Percentiles rank a stretch among this genome's conserved stretches.
phyloP scores from a whole-genome alignment of 2,329 filamentous ascomycete species.

The Blastomyces silverae region DNA sequence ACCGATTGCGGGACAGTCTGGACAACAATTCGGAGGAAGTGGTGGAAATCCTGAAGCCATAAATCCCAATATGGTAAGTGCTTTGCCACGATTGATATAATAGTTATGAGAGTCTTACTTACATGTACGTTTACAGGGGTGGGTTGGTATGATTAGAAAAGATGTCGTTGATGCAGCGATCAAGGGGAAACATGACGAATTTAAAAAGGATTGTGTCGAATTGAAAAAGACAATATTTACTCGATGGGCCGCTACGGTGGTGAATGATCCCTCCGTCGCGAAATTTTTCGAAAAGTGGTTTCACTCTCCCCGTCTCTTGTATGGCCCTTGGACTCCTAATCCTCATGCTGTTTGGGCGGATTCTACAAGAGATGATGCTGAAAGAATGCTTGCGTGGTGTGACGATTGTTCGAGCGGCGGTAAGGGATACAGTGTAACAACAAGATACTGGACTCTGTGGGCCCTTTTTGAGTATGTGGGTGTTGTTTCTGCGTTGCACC shows the following conservation, averaged over 20 bases:
- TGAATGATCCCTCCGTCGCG: not conserved
- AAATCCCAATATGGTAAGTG: not conserved
- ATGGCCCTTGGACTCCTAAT: not conserved
- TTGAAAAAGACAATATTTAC: not conserved
- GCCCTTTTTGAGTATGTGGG: not conserved
- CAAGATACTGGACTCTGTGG: not conserved
- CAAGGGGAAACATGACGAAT: slow-evolving; percentile 1
- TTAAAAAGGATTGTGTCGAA: not conserved
- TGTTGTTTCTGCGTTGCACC: not conserved
- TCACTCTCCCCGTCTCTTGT: slow-evolving; percentile 2
- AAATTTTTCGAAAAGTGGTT: not conserved
- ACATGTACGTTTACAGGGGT: not conserved
- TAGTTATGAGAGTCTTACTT: not conserved
- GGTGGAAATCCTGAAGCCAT: not conserved
- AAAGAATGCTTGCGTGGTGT: not conserved
- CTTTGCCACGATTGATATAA: not conserved
- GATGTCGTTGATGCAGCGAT: not conserved
- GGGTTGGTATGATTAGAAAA: not conserved
- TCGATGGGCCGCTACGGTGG: not conserved
- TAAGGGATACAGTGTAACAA: not conserved
- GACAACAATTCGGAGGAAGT: not conserved
- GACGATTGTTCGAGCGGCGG: not conserved
- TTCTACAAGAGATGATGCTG: not conserved
- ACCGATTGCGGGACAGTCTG: too few species aligned
- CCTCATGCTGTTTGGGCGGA: not conserved